Evolutionary conservation across 345 rosid genomes (phyloP).

Genomic region (Brassica incana): DNA sequence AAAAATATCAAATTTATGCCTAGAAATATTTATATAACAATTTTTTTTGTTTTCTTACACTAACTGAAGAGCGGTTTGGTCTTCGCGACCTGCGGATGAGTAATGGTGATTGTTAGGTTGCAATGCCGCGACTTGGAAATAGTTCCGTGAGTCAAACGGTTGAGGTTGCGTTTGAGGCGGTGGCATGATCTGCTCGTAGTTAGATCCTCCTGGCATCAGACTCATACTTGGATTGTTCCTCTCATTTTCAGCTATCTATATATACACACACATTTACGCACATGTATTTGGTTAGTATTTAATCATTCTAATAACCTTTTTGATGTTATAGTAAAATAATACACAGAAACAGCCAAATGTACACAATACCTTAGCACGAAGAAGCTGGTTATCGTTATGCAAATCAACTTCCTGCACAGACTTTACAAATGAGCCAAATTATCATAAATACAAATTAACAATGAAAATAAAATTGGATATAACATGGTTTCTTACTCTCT

Average conservation of each 20-base stretch:
- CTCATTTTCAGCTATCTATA: constrained; percentile 85
- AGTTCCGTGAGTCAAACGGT: constrained; percentile 68
- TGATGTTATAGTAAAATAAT: not conserved
- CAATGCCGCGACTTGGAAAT: constrained; percentile 78
- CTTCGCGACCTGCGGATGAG: constrained; percentile 46
- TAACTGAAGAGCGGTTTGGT: constrained; percentile 82
- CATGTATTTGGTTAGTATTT: not conserved
- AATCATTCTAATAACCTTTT: not conserved
- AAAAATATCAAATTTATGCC: not conserved
- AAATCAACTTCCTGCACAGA: constrained; percentile 77
- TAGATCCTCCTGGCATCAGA: constrained; percentile 79
- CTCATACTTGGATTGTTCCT: constrained; percentile 70
- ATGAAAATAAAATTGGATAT: not conserved
- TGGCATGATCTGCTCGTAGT: constrained; percentile 67
- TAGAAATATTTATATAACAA: not conserved
- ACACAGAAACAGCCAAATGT: not conserved
- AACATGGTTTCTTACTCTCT: constrained; percentile 57
- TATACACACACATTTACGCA: constrained; percentile 2
- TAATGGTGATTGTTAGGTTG: constrained; percentile 65
- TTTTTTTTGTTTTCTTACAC: constrained; percentile 49
- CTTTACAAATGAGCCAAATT: not conserved
- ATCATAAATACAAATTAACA: not conserved
- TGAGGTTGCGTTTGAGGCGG: constrained; percentile 46
- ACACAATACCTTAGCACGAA: constrained; percentile 77
- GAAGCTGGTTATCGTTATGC: constrained; percentile 92